phyloP scores from a whole-genome alignment of 2,329 filamentous ascomycete genomes.

The Hirsutella minnesotensis region DNA sequence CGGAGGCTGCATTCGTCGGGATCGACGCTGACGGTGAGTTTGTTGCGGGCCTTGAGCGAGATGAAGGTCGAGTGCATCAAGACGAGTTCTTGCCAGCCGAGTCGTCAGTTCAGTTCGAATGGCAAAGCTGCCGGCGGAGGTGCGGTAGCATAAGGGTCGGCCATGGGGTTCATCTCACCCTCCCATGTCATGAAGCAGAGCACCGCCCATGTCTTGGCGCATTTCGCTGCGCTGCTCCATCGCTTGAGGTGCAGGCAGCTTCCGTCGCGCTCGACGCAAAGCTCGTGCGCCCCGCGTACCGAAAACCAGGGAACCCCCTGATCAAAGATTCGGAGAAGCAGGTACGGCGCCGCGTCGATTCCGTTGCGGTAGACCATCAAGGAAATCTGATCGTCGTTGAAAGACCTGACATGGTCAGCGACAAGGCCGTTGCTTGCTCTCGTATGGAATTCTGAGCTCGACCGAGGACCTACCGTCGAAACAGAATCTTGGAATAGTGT shows the following conservation, averaged over 20 bases:
- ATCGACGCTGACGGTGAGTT: slow-evolving; percentile 29
- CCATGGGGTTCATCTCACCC: no score
- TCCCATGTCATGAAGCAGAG: slow-evolving; percentile 50
- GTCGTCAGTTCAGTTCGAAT: neutral
- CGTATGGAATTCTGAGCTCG: no score
- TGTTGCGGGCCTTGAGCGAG: slow-evolving; percentile 40
- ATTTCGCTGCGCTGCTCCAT: slow-evolving; percentile 33
- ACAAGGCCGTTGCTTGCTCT: no score
- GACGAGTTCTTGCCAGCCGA: slow-evolving; percentile 36
- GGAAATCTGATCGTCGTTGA: slow-evolving; percentile 43
- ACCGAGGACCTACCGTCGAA: slow-evolving; percentile 35
- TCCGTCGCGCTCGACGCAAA: slow-evolving; percentile 38
- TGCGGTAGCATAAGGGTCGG: no score
- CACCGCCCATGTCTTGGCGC: slow-evolving; percentile 39
- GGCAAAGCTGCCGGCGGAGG: no score
- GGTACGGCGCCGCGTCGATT: slow-evolving; percentile 29
- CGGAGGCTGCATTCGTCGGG: slow-evolving; percentile 33
- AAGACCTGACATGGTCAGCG: slow-evolving; percentile 25
- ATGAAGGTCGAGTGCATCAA: slow-evolving; percentile 48
- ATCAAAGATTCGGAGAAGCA: slow-evolving; percentile 33
- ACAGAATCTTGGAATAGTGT: slow-evolving; percentile 36
- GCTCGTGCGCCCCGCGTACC: slow-evolving; percentile 39
- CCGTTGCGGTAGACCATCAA: slow-evolving; percentile 39
- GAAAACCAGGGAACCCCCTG: slow-evolving; percentile 32
- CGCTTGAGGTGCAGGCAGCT: slow-evolving; percentile 37